These are phyloP conservation scores for Hyphodiscus sp. DNA, from an alignment of 2,329 filamentous ascomycete genomes.

Conservation along the genomic window DNA sequence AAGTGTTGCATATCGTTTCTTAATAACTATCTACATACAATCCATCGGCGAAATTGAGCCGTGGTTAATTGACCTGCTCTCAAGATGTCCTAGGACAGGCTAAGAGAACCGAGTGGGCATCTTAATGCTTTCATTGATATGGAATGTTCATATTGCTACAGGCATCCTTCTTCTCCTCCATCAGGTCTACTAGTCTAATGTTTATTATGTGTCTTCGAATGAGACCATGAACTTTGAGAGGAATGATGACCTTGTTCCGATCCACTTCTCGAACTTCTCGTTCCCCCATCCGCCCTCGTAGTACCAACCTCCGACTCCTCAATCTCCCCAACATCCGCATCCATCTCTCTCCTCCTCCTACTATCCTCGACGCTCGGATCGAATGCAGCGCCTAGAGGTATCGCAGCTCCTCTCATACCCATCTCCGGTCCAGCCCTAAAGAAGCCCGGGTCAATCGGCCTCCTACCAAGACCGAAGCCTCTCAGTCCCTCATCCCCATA, in stretches of 20 bases:
- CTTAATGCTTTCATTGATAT: no score
- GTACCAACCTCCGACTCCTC: neutral
- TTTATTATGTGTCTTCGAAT: neutral
- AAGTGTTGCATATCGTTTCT: no score
- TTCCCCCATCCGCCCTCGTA: neutral
- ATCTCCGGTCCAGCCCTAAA: neutral
- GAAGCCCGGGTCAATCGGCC: neutral
- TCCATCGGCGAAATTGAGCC: no score
- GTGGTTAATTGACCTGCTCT: no score
- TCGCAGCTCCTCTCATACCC: neutral
- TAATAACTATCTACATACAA: no score
- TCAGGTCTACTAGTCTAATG: neutral
- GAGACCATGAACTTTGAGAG: neutral
- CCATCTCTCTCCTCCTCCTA: neutral
- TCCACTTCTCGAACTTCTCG: neutral
- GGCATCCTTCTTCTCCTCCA: neutral
- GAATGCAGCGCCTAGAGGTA: neutral
- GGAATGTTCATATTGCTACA: neutral
- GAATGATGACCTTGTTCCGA: neutral
- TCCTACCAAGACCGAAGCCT: neutral
- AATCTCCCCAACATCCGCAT: neutral
- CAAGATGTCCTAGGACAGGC: no score
- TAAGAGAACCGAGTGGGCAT: no score
- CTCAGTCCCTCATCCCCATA: neutral
- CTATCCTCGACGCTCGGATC: neutral